Conservation (phyloP, 345 rosid species). For the Mercurialis annua region DNA sequence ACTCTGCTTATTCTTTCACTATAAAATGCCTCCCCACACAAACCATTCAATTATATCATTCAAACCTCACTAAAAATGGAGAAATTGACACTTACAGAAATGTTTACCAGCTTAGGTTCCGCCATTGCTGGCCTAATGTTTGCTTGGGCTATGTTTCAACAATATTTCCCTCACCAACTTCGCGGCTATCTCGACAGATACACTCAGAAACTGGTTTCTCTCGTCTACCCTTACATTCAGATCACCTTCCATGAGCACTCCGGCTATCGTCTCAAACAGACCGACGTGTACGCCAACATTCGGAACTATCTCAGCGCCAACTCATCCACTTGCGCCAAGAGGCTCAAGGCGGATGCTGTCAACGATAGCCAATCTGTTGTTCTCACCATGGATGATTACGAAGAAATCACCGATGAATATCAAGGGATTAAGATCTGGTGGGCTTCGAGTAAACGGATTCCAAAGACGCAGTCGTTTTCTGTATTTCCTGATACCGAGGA, state of each 20-base stretch:
- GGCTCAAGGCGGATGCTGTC: conserved; percentile 7
- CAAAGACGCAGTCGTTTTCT: neutral
- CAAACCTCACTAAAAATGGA: neutral
- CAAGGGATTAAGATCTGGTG: conserved; percentile 16
- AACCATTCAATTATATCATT: no score
- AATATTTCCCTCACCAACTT: neutral
- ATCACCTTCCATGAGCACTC: conserved; percentile 7
- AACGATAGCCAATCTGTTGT: neutral
- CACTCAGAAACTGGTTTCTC: neutral
- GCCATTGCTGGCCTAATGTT: neutral
- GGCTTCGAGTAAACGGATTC: neutral
- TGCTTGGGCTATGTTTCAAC: neutral
- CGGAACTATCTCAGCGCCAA: conserved; percentile 3
- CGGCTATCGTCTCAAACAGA: neutral
- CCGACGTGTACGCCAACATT: conserved; percentile 4
- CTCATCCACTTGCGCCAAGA: neutral
- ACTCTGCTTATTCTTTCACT: no score
- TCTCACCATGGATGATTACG: conserved; percentile 18
- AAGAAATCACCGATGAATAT: conserved; percentile 2
- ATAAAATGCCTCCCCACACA: no score
- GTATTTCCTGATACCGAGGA: neutral
- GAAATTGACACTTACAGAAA: neutral
- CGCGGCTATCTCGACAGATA: neutral
- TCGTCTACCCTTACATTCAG: neutral
- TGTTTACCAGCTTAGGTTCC: neutral